Conservation (phyloP, 805 yeast genomes). For the Suhomyces faveliae region DNA sequence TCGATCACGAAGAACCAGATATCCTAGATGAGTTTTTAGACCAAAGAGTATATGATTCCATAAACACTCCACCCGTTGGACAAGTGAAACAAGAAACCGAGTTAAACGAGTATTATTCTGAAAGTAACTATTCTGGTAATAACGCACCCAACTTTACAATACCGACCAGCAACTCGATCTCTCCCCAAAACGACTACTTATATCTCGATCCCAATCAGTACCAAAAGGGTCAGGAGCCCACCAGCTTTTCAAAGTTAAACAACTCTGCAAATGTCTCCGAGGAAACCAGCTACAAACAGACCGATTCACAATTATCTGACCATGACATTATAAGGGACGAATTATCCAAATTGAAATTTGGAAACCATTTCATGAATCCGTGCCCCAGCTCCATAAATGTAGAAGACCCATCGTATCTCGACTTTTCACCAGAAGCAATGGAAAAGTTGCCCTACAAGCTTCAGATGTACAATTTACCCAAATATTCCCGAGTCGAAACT, state of each 20-base stretch:
- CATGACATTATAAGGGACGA: conserved; percentile 50
- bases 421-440: conserved; percentile 38
- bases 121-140: background rate
- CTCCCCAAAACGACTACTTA: conserved; percentile 19
- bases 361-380: conserved; percentile 40
- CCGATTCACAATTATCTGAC: conserved; percentile 19
- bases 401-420: conserved; percentile 34
- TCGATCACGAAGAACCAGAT: conserved; percentile 41
- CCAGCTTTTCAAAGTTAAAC: background rate
- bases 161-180: background rate
- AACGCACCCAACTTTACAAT: background rate
- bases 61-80: conserved; percentile 19
- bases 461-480: conserved; percentile 63
- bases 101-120: conserved; percentile 16
- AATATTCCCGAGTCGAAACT: conserved; percentile 89
- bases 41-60: conserved; percentile 47
- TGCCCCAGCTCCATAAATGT: conserved; percentile 31
- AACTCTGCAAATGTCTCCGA: background rate
- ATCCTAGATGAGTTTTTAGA: conserved; percentile 58
- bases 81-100: conserved; percentile 14
- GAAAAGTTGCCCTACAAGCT: conserved; percentile 47
- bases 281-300: too few relatives aligned
- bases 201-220: conserved; percentile 19
- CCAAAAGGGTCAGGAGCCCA: background rate
- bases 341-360: conserved; percentile 54